Evolutionary conservation across 805 yeast species (phyloP).

Genomic region (Torulaspora franciscae): DNA sequence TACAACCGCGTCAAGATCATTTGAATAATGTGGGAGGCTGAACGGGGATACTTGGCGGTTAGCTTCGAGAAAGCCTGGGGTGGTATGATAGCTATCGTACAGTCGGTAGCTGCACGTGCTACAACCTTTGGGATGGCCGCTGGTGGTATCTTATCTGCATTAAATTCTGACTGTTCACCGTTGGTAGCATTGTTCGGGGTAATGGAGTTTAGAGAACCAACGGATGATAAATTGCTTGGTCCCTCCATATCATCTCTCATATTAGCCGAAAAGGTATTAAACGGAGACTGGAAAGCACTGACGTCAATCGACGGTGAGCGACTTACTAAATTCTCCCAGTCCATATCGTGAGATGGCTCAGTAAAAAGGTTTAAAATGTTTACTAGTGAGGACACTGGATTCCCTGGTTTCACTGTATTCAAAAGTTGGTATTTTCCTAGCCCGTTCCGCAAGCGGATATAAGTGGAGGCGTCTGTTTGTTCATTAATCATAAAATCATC

Average conservation of each 20-base stretch:
- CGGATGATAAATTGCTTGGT: conserved; percentile 1
- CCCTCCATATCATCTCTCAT: neutral
- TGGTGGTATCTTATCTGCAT: conserved; percentile 4
- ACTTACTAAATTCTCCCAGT: conserved; percentile 3
- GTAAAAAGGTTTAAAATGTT: conserved; percentile 75
- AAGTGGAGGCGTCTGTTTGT: conserved; percentile 14
- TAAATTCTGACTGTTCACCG: conserved; percentile 1
- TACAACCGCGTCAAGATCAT: conserved; percentile 83
- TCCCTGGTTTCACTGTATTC: conserved; percentile 75
- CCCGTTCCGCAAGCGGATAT: conserved; percentile 25
- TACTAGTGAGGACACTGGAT: conserved; percentile 79
- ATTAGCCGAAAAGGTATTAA: conserved; percentile 2
- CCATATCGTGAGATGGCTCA: conserved; percentile 2
- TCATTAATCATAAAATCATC: conserved; percentile 28
- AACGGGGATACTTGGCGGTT: conserved; percentile 71
- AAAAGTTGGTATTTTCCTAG: conserved; percentile 57
- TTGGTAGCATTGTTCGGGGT: neutral
- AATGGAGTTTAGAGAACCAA: conserved; percentile 1
- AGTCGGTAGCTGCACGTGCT: conserved; percentile 67
- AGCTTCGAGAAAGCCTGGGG: conserved; percentile 71
- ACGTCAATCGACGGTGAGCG: conserved; percentile 4
- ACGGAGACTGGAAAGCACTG: conserved; percentile 5
- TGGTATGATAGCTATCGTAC: conserved; percentile 91
- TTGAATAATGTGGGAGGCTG: conserved; percentile 90
- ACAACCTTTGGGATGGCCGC: conserved; percentile 42